Conservation (phyloP, 345 rosid species). For the Aquilaria yunnanensis region DNA sequence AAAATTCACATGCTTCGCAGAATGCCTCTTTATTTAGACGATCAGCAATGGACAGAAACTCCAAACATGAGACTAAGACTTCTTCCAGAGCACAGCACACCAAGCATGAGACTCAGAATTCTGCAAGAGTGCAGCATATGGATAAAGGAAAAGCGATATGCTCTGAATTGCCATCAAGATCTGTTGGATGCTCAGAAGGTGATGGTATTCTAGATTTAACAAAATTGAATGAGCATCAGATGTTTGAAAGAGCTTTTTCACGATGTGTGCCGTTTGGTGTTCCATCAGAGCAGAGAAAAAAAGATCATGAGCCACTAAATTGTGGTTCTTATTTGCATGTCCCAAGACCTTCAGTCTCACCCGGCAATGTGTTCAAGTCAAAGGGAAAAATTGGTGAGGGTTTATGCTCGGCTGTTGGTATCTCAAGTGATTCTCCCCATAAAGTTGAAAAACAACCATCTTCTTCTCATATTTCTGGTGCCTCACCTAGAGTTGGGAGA, state of each 20-base stretch:
- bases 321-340: conserved; percentile 22
- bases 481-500: conserved; percentile 40
- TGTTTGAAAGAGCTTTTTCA: conserved; percentile 23
- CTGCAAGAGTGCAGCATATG: conserved; percentile 17
- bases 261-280: conserved; percentile 21
- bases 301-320: conserved; percentile 16
- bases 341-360: conserved; percentile 20
- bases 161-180: conserved; percentile 17
- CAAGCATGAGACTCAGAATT: conserved; percentile 21
- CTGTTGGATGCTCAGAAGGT: conserved; percentile 18
- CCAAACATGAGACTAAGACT: conserved; percentile 20
- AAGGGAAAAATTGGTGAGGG: conserved; percentile 49
- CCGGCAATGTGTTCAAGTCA: conserved; percentile 43
- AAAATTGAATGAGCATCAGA: conserved; percentile 16
- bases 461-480: conserved; percentile 19
- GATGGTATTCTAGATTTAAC: conserved; percentile 22
- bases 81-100: conserved; percentile 20
- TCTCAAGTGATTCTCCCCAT: conserved; percentile 26
- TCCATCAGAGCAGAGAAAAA: conserved; percentile 19
- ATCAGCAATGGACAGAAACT: conserved; percentile 20
- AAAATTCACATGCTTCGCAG: conserved; percentile 18
- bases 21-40: conserved; percentile 43
- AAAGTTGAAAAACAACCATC: conserved; percentile 17
- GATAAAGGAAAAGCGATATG: conserved; percentile 39
- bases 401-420: conserved; percentile 31